These are phyloP conservation scores for Aspergillus sp. DNA, from an alignment of 2,329 filamentous ascomycete genomes.

Conservation along the genomic window DNA sequence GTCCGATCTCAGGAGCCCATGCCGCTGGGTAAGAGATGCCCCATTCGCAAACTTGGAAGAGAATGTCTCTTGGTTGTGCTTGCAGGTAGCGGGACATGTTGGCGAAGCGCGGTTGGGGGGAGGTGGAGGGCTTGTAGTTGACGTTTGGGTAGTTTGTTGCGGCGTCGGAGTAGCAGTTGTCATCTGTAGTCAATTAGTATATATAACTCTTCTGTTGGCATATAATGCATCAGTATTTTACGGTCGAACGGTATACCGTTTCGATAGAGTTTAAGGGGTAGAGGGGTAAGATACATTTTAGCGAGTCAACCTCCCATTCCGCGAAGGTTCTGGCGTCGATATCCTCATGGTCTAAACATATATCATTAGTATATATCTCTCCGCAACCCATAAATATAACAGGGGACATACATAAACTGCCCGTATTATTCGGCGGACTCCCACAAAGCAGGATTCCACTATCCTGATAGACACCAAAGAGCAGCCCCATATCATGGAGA, in stretches of 20 bases:
- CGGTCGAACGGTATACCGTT: too few species aligned
- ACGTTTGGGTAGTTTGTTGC: slow-evolving; percentile 43
- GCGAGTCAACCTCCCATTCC: slow-evolving; percentile 41
- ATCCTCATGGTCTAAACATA: slow-evolving; percentile 41
- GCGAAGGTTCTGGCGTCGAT: slow-evolving; percentile 41
- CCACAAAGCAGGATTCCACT: slow-evolving; percentile 44
- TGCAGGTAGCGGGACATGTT: slow-evolving; percentile 49
- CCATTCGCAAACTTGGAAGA: slow-evolving; percentile 57
- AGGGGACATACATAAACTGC: slow-evolving; percentile 33
- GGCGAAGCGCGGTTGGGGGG: slow-evolving; percentile 45
- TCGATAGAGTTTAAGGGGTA: too few species aligned
- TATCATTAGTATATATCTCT: too few species aligned
- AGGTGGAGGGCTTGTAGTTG: slow-evolving; percentile 39
- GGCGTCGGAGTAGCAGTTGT: slow-evolving; percentile 51
- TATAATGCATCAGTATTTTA: neutral
- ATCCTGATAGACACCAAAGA: slow-evolving; percentile 49
- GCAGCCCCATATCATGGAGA: slow-evolving; percentile 41
- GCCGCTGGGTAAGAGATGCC: slow-evolving; percentile 50
- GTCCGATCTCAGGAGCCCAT: slow-evolving; percentile 50
- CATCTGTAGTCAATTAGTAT: slow-evolving; percentile 32
- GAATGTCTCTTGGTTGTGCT: slow-evolving; percentile 40
- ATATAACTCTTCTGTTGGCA: neutral
- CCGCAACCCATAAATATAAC: neutral
- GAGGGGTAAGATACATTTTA: slow-evolving; percentile 48
- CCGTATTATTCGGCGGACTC: slow-evolving; percentile 31